Conservation (phyloP, 176 grass and related monocot genomes). For the Oryza coarctata region DNA sequence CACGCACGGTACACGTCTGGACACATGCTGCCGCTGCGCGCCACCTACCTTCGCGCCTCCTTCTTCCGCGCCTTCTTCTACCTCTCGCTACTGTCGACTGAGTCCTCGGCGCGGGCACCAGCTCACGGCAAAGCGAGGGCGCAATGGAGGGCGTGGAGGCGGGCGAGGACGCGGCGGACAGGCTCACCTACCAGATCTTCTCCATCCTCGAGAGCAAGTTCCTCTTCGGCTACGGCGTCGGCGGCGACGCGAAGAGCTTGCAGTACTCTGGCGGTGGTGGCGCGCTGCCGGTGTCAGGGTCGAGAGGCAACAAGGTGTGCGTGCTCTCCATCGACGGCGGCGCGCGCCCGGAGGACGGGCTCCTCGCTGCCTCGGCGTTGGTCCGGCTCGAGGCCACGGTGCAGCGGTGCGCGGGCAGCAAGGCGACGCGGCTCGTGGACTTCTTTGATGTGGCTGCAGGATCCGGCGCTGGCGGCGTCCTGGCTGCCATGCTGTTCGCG, state of each 20-base stretch:
- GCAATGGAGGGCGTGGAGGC: not conserved
- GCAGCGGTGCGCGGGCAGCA: slow-evolving; percentile 51
- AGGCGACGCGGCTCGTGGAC: slow-evolving; percentile 53
- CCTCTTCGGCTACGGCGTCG: slow-evolving; percentile 63
- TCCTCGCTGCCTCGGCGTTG: slow-evolving; percentile 65
- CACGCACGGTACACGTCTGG: not conserved
- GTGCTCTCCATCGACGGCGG: slow-evolving; percentile 88
- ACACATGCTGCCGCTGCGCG: not conserved
- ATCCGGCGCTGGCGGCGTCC: slow-evolving; percentile 84
- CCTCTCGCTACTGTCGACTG: not conserved
- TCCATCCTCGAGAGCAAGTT: slow-evolving; percentile 98
- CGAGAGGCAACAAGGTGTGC: slow-evolving; percentile 42
- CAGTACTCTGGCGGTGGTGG: not conserved
- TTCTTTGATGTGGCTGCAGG: slow-evolving; percentile 87
- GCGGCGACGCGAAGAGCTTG: not conserved
- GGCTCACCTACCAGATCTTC: slow-evolving; percentile 90
- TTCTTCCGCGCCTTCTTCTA: not conserved
- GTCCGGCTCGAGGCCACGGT: slow-evolving; percentile 67
- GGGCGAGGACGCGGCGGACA: slow-evolving; percentile 48
- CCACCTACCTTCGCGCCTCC: not conserved
- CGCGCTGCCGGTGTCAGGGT: not conserved
- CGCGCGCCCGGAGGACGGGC: slow-evolving; percentile 56
- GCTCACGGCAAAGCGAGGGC: not conserved
- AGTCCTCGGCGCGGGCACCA: too few species aligned
- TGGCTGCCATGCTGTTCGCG: slow-evolving; percentile 76